Conservation (phyloP, 805 yeast genomes). For the Scheffersomyces stipitis region DNA sequence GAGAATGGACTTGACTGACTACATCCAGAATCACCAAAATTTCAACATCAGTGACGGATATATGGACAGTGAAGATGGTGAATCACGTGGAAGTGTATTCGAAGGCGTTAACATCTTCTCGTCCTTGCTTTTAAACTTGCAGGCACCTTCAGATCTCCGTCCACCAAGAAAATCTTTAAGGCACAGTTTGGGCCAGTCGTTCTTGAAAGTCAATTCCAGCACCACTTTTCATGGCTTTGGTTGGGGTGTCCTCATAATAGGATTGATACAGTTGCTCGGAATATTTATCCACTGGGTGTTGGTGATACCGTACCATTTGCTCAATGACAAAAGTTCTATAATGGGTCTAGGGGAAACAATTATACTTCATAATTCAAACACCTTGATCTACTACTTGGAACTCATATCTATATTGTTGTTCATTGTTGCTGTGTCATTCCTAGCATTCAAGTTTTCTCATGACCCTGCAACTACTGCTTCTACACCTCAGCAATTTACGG, state of each 20-base stretch:
- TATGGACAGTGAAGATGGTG: not conserved
- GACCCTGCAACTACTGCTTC: not conserved
- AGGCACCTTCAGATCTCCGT: constrained; percentile 9
- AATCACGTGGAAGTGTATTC: constrained; percentile 8
- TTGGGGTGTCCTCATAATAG: constrained; percentile 20
- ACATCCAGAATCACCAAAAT: constrained; percentile 17
- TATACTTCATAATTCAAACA: constrained; percentile 33
- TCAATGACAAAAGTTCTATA: constrained; percentile 9
- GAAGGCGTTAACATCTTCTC: constrained; percentile 31
- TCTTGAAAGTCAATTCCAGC: constrained; percentile 40
- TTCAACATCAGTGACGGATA: constrained; percentile 1
- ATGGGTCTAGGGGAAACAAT: constrained; percentile 7
- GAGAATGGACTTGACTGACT: constrained; percentile 59
- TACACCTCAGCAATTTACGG: not conserved
- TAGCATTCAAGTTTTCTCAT: constrained; percentile 33
- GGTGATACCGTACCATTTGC: constrained; percentile 16
- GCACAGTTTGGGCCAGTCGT: constrained; percentile 31
- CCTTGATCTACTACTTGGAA: constrained; percentile 55
- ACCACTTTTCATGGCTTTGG: constrained; percentile 20
- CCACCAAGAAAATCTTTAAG: constrained; percentile 19
- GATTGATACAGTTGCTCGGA: constrained; percentile 13
- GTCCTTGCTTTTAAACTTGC: constrained; percentile 17
- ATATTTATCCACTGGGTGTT: constrained; percentile 20
- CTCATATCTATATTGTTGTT: constrained; percentile 51
- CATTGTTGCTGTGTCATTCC: constrained; percentile 47